Percentiles rank a stretch among this genome's conserved stretches.
These are phyloP conservation scores for Saccharata proteae DNA, from an alignment of 2,329 filamentous ascomycete species.

Conservation along the genomic window DNA sequence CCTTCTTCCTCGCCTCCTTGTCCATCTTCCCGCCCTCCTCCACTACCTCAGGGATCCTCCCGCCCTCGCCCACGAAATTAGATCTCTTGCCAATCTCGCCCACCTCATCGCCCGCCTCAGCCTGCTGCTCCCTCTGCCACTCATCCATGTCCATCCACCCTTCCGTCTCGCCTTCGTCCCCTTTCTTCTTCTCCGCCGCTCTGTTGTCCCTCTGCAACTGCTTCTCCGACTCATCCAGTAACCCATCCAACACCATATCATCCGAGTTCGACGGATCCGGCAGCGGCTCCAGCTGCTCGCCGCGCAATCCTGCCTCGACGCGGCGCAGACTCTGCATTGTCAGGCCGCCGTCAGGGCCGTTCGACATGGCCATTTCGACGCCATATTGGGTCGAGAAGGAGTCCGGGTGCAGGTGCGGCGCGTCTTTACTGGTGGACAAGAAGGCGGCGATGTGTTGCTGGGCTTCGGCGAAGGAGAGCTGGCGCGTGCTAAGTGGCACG, in stretches of 20 bases:
- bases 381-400: constrained; percentile 31
- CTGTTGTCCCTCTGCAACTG: constrained; percentile 12
- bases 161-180: constrained; percentile 10
- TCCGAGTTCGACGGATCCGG: constrained; percentile 18
- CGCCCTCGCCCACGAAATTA: constrained; percentile 19
- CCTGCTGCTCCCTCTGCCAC: constrained; percentile 26
- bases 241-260: constrained; percentile 9
- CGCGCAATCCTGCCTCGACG: constrained; percentile 39
- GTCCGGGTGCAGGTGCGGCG: constrained; percentile 38
- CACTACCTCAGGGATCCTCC: constrained; percentile 20
- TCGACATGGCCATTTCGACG: constrained; percentile 29
- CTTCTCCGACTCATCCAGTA: constrained; percentile 8
- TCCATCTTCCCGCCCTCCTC: constrained; percentile 9
- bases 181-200: constrained; percentile 4
- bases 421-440: constrained; percentile 25
- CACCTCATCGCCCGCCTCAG: constrained; percentile 27
- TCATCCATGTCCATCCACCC: constrained; percentile 32
- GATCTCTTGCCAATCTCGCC: constrained; percentile 28
- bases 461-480: constrained; percentile 23
- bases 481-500: constrained; percentile 18
- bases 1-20: constrained; percentile 33
- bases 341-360: constrained; percentile 34
- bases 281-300: constrained; percentile 37
- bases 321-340: constrained; percentile 41
- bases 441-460: constrained; percentile 26